Conservation (phyloP, 2,329 filamentous ascomycete genomes). For the Aschersonia sp. region DNA sequence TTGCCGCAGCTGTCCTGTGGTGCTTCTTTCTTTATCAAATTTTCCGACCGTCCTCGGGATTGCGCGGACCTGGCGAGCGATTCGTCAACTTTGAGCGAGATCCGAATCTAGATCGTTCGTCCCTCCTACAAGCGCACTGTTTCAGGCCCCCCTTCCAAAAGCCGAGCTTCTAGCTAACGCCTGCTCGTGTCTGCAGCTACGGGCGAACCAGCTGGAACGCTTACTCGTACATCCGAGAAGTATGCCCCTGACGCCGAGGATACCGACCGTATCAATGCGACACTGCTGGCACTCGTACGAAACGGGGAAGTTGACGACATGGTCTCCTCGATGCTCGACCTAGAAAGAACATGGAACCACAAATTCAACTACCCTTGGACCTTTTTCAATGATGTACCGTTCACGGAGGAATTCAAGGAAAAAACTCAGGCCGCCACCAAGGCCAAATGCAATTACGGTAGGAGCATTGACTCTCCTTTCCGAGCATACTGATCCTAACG, state of each 20-base stretch:
- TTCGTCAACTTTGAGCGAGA: constrained; percentile 55
- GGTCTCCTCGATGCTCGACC: constrained; percentile 74
- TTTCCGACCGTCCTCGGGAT: constrained; percentile 40
- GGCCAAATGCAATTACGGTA: constrained; percentile 75
- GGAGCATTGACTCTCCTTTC: constrained; percentile 4
- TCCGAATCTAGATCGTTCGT: constrained; percentile 74
- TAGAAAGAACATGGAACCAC: constrained; percentile 90
- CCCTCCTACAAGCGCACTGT: not conserved
- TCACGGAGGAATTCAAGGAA: constrained; percentile 83
- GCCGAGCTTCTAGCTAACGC: constrained; percentile 6
- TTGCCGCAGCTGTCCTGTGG: constrained; percentile 57
- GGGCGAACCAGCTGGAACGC: constrained; percentile 63
- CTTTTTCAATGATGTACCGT: constrained; percentile 94
- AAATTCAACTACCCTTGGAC: constrained; percentile 99
- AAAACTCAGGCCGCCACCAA: constrained; percentile 72
- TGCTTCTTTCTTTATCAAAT: constrained; percentile 68
- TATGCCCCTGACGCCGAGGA: constrained; percentile 65
- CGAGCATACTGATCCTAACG: not conserved
- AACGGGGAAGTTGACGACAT: constrained; percentile 80
- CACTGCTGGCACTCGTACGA: constrained; percentile 77
- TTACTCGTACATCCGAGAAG: constrained; percentile 59
- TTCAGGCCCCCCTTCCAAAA: not conserved
- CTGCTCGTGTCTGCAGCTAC: constrained; percentile 41
- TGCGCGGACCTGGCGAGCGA: constrained; percentile 24
- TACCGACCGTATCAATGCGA: constrained; percentile 81